phyloP scores from a whole-genome alignment of 345 rosid genomes.

The Sonneratia caseolaris region DNA sequence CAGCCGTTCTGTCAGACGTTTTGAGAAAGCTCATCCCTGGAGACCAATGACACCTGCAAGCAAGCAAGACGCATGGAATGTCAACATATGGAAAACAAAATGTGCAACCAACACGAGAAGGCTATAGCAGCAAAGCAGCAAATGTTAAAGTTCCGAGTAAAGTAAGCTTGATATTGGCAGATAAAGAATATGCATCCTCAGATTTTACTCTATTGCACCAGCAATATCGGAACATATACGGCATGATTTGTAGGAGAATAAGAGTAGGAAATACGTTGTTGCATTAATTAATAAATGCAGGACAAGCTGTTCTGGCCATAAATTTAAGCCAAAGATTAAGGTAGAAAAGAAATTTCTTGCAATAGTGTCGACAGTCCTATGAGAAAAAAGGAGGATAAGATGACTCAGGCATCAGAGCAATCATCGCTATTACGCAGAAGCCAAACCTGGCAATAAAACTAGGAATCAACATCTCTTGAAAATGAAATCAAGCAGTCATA shows the following conservation, averaged over 20 bases:
- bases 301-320: neutral
- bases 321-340: neutral
- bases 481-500: neutral
- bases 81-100: neutral
- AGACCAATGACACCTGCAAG: slow-evolving; percentile 45
- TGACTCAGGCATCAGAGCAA: neutral
- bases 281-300: no score
- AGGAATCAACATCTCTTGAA: neutral
- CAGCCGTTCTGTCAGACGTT: neutral
- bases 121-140: neutral
- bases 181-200: neutral
- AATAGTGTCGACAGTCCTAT: neutral
- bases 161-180: neutral
- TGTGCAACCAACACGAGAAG: neutral
- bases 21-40: slow-evolving; percentile 24
- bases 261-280: no score
- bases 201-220: neutral
- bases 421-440: neutral
- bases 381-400: neutral
- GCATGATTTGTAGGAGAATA: neutral
- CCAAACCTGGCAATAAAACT: neutral
- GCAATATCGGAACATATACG: neutral
- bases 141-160: neutral
- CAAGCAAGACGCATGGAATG: neutral
- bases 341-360: neutral